These are phyloP conservation scores for Silene latifolia DNA, from an alignment of 148 eudicot genomes.

Conservation along the genomic window DNA sequence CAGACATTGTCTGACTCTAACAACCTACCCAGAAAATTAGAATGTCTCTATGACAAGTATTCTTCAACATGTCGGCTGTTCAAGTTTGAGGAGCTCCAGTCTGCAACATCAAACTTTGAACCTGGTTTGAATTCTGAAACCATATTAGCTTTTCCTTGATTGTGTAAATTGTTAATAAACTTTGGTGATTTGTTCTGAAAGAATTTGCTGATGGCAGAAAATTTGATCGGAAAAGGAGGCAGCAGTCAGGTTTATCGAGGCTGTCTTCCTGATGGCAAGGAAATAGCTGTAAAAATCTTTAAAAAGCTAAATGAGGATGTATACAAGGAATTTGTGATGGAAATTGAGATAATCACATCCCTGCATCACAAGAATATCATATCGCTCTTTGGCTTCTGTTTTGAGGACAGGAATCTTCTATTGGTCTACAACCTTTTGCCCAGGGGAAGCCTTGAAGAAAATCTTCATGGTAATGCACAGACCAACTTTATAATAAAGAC, in stretches of 20 bases:
- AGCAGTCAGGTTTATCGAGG: conserved; percentile 83
- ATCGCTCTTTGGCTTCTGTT: conserved; percentile 83
- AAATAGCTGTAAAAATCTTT: conserved; percentile 80
- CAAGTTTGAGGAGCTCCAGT: conserved; percentile 58
- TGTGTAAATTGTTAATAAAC: background rate
- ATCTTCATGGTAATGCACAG: conserved; percentile 71
- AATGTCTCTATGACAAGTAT: conserved; percentile 67
- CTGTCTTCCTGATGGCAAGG: conserved; percentile 64
- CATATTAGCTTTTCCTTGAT: conserved; percentile 6
- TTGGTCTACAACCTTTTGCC: conserved; percentile 82
- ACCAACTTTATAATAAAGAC: background rate
- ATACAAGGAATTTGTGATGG: conserved; percentile 62
- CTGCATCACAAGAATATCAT: conserved; percentile 75
- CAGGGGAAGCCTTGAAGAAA: conserved; percentile 90
- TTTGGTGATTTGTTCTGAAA: conserved; percentile 4
- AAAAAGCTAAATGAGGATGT: conserved; percentile 59
- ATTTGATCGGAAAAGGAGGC: conserved; percentile 92
- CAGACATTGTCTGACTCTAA: conserved; percentile 24
- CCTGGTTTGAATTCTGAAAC: conserved; percentile 48
- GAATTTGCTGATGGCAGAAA: conserved; percentile 42
- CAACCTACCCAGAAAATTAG: conserved; percentile 43
- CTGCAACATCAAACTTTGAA: conserved; percentile 61
- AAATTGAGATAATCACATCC: conserved; percentile 76
- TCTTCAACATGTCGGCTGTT: conserved; percentile 66
- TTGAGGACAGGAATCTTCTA: conserved; percentile 60